phyloP scores from a whole-genome alignment of 2,329 filamentous ascomycete genomes.

The Diplodia mutila region DNA sequence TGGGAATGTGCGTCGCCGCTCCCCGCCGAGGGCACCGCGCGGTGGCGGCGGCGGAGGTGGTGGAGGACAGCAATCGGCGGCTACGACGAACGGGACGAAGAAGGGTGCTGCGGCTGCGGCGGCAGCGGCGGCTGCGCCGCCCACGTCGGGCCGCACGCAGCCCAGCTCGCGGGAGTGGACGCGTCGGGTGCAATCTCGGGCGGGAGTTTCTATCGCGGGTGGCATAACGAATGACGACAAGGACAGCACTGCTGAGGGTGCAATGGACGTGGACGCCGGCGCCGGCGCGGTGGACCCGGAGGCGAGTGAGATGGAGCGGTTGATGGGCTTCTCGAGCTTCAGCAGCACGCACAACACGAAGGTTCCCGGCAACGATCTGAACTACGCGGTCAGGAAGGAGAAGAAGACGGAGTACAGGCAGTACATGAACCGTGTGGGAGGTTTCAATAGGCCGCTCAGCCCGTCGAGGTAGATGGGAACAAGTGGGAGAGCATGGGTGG shows the following conservation, averaged over 20 bases:
- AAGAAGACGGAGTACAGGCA: conserved; percentile 95
- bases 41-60: background rate
- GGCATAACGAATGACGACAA: background rate
- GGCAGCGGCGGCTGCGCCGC: background rate
- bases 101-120: background rate
- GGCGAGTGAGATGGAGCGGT: conserved; percentile 73
- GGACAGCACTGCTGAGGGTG: conserved; percentile 30
- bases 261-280: conserved; percentile 36
- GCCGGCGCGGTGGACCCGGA: conserved; percentile 61
- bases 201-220: background rate
- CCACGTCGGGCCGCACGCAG: conserved; percentile 8
- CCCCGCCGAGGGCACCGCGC: conserved; percentile 19
- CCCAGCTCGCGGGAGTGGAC: conserved; percentile 18
- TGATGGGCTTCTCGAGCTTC: conserved; percentile 91
- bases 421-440: conserved; percentile 89
- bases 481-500: background rate
- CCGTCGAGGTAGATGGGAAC: conserved; percentile 28
- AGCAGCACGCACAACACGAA: conserved; percentile 87
- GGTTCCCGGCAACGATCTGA: conserved; percentile 78
- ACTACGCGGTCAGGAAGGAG: conserved; percentile 81
- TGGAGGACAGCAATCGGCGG: background rate
- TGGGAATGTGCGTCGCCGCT: conserved; percentile 5
- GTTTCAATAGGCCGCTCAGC: conserved; percentile 79
- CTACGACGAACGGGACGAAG: background rate
- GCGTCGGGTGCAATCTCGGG: background rate